Percentiles rank a stretch among this genome's conserved stretches.
Conservation (phyloP, 2,329 filamentous ascomycete species). For the Apiospora saccharicola region DNA sequence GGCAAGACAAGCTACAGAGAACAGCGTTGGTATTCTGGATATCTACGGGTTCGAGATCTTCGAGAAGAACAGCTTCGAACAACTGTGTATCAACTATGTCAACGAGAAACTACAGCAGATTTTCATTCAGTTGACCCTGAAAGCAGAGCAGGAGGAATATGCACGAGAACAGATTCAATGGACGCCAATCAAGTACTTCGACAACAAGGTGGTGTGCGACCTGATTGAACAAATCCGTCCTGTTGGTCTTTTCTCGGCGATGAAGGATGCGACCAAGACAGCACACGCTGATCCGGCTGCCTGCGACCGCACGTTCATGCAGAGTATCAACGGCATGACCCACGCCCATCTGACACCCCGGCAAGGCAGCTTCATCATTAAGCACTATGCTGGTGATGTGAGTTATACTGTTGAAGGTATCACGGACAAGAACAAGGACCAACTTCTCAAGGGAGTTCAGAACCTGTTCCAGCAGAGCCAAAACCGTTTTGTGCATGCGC, state of each 20-base stretch:
- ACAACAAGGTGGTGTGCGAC: slow-evolving; percentile 99
- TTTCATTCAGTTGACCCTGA: slow-evolving; percentile 96
- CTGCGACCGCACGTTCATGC: slow-evolving; percentile 95
- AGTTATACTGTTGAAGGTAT: slow-evolving; percentile 94
- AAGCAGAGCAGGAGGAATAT: slow-evolving; percentile 98
- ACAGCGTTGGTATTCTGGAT: slow-evolving; percentile 95
- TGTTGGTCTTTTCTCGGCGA: slow-evolving; percentile 89
- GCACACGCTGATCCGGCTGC: slow-evolving; percentile 94
- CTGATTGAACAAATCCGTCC: slow-evolving; percentile 92
- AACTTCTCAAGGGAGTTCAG: slow-evolving; percentile 90
- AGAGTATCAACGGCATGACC: slow-evolving; percentile 87
- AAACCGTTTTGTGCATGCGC: slow-evolving; percentile 83
- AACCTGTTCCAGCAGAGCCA: slow-evolving; percentile 84
- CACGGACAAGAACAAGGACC: slow-evolving; percentile 99
- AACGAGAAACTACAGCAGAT: slow-evolving; percentile 99
- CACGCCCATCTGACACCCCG: slow-evolving; percentile 91
- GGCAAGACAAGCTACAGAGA: slow-evolving; percentile 76
- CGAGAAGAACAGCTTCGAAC: slow-evolving; percentile 98
- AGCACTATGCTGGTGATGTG: slow-evolving; percentile 98
- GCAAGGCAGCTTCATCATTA: slow-evolving; percentile 97
- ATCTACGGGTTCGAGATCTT: slow-evolving; percentile 99
- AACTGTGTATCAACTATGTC: slow-evolving; percentile 99
- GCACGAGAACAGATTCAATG: slow-evolving; percentile 95
- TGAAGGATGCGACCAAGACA: slow-evolving; percentile 99
- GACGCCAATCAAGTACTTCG: slow-evolving; percentile 99